Conservation (phyloP, 495 filamentous ascomycete genomes). For the Lasiosphaeriaceae sp. region DNA sequence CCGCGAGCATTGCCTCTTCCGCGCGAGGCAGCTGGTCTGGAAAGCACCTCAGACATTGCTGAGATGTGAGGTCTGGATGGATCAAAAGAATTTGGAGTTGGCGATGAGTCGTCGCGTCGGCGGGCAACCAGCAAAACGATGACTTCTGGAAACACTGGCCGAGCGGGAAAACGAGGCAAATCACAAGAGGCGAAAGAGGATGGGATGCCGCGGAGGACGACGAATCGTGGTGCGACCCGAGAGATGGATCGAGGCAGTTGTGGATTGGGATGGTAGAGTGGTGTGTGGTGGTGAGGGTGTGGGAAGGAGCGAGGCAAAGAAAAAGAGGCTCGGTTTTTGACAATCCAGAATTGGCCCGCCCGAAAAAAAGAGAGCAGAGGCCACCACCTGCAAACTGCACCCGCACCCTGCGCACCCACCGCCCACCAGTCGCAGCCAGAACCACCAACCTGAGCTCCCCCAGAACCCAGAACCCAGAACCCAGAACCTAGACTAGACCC, state of each 20-base stretch:
- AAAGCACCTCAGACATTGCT: constrained; percentile 90
- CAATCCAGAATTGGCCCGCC: constrained; percentile 31
- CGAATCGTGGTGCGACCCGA: constrained; percentile 30
- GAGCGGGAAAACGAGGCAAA: constrained; percentile 18
- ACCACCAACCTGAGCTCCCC: not conserved
- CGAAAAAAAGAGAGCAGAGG: constrained; percentile 23
- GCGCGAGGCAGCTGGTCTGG: constrained; percentile 61
- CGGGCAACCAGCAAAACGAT: constrained; percentile 21
- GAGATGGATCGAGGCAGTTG: constrained; percentile 27
- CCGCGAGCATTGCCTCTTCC: constrained; percentile 39
- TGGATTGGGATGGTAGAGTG: constrained; percentile 14
- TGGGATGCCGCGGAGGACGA: constrained; percentile 29
- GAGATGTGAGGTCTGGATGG: constrained; percentile 30
- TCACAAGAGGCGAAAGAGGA: constrained; percentile 20
- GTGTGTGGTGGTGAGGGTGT: constrained; percentile 12
- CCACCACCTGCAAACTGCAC: not conserved
- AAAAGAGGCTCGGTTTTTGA: constrained; percentile 29
- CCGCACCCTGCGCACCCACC: not conserved
- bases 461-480: not conserved
- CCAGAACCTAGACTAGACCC: not conserved
- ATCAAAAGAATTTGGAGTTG: constrained; percentile 30
- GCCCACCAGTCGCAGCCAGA: not conserved
- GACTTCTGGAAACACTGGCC: constrained; percentile 36
- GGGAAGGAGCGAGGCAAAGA: constrained; percentile 24
- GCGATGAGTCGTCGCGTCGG: constrained; percentile 40